Evolutionary conservation across 2,329 filamentous ascomycete genomes (phyloP).

Genomic region (Beauveria bassiana): DNA sequence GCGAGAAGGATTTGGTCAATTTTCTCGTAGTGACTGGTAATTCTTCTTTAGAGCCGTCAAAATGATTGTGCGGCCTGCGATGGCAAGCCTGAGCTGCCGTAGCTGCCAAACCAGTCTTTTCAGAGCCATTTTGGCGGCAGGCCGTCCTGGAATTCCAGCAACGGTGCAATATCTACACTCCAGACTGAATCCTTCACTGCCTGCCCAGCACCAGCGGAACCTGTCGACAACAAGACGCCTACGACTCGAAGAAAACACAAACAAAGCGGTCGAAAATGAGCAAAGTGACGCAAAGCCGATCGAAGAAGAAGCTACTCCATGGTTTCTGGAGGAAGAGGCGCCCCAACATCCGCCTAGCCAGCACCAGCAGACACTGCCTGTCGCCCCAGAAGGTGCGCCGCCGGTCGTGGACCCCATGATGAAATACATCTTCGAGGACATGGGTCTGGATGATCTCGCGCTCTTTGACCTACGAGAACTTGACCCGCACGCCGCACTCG

Average conservation of each 20-base stretch:
- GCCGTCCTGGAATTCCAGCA: conserved; percentile 12
- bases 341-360: conserved; percentile 43
- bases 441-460: conserved; percentile 75
- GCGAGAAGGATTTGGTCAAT: neutral
- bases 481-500: conserved; percentile 80
- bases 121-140: conserved; percentile 19
- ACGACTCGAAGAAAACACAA: neutral
- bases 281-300: neutral
- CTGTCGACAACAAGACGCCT: conserved; percentile 16
- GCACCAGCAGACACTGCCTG: conserved; percentile 41
- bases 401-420: conserved; percentile 64
- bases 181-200: conserved; percentile 13
- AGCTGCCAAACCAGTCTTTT: conserved; percentile 24
- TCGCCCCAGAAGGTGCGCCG: conserved; percentile 61
- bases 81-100: conserved; percentile 23
- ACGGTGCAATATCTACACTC: conserved; percentile 11
- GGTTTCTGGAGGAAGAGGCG: conserved; percentile 76
- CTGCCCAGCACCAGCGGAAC: conserved; percentile 15
- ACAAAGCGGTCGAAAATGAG: conserved; percentile 15
- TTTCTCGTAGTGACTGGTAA: neutral
- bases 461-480: conserved; percentile 77
- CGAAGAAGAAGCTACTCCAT: conserved; percentile 46
- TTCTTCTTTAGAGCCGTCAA: neutral
- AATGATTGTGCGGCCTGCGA: conserved; percentile 25
- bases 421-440: conserved; percentile 70